Evolutionary conservation across 1,139 yeast species (phyloP), one percentile per base, ranked within the genome.

Genomic region (Blastobotrys niveus): DNA sequence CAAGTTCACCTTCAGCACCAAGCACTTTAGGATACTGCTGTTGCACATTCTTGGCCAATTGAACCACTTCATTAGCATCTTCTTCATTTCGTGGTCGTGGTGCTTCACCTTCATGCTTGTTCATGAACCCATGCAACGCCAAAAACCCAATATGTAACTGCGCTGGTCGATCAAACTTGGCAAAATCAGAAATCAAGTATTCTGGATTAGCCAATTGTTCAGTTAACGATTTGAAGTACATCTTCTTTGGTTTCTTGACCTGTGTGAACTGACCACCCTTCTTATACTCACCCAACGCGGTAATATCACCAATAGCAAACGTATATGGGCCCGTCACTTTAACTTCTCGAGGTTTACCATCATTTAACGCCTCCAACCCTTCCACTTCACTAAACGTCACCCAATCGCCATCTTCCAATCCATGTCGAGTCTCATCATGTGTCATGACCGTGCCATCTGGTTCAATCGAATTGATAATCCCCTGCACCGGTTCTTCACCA

Each of bases 311-410:
- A 52, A 91, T 78, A 59, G 78, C 80, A 71, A 85, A 91, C 3
- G 97, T 94, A 61, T 79, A 89, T 17, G 98, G 98, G 7, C 98
- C 98, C 53, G 84, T 73, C 1, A 88, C 96, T 62, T 81, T 84
- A 46, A 91, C 76, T 57, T 82, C 82, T 60, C 74, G 79, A 2
- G 91, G 78, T 43, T 74, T 67, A 6, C 87, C 94, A 48, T 80
- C 81, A 60, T 84, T 86, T 51, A 91, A 70, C 43, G 59, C 61
- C 32, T 70, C 72, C 21, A 75, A 55, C 20, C 96, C 96, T 56
- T 81, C 77, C 29, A 89, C 80, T 65, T 89, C 97, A n/a, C 85
- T 63, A 59, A 89, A 89, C 61, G 82, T 84, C 45, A 91, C 96
- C 61, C 70, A 85, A 58, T 85, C 85, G 17, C 96, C 97, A 63